Evolutionary conservation across 768 basidiomycete species (phyloP), one percentile per base, ranked within the genome.

Genomic region (Filobasidium floriforme): DNA sequence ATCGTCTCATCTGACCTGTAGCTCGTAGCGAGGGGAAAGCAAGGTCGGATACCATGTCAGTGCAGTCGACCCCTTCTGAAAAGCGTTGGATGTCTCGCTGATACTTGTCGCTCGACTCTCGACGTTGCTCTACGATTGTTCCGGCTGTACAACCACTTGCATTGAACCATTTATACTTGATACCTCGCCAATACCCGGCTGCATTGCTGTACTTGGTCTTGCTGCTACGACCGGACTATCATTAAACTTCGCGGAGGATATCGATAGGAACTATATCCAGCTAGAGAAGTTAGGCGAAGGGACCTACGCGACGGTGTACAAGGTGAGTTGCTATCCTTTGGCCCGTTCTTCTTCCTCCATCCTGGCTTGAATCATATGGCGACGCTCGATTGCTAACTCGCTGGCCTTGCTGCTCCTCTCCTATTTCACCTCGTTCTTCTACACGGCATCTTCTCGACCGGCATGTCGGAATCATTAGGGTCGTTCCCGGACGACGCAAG

Each of bases 301-400:
- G 63, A 94, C 92, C 41, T 96, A 94, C 77, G 92, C 92, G 44
- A 93, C 91, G 7, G 92, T 94, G n/a, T 94, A 88, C 85, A 96
- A 96, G 86, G 92, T 92, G 67, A 54, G 80, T 66, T 3, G 41
- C 51, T 1, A 15, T 28, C n/a, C 1, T 52, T 22, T 29, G 9
- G 4, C 9, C 32, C 32, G 32, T 37, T 9, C 32, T 37, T 9
- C 4, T 37, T 37, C 32, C 9, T 37, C 18, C 9, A n/a, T n/a
- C n/a, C n/a, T n/a, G n/a, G n/a, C n/a, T n/a, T n/a, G n/a, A n/a
- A n/a, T n/a, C n/a, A n/a, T n/a, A n/a, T n/a, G 22, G 18, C 37
- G 59, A 10, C 19, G n/a, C 11, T 29, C 10, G 12, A 22, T 24
- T 55, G 19, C 9, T 55, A 22, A 18, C 18, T 59, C 6, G 9